Conservation (phyloP, 2,329 filamentous ascomycete genomes). For the Calonectria hongkongensis region DNA sequence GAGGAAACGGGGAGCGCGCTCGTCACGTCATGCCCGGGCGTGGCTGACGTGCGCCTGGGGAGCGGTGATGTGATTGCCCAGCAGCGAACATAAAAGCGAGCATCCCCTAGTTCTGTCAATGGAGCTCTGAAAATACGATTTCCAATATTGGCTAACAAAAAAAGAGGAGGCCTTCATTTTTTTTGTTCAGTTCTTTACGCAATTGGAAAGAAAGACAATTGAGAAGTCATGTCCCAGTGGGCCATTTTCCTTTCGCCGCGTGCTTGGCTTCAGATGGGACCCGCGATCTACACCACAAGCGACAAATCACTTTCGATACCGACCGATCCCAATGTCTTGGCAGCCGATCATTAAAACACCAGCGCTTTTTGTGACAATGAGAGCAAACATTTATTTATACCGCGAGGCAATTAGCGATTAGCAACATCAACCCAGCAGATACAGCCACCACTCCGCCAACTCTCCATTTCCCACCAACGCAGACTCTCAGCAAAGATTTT, state of each 20-base stretch:
- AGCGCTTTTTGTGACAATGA: too few relatives aligned
- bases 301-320: not conserved
- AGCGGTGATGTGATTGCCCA: constrained; percentile 9
- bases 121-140: not conserved
- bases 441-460: too few relatives aligned
- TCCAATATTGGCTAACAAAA: not conserved
- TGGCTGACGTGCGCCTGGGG: constrained; percentile 37
- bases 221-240: too few relatives aligned
- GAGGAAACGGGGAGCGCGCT: not conserved
- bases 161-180: not conserved
- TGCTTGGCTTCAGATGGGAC: not conserved
- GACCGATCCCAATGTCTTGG: not conserved
- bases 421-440: too few relatives aligned
- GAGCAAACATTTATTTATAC: too few relatives aligned
- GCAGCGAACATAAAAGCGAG: not conserved
- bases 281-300: not conserved
- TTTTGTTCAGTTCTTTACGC: not conserved
- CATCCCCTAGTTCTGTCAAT: not conserved
- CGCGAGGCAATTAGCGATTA: too few relatives aligned
- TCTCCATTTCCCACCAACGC: too few relatives aligned
- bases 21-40: constrained; percentile 31
- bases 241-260: too few relatives aligned
- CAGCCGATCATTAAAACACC: not conserved
- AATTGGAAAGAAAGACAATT: not conserved
- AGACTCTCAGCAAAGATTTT: too few relatives aligned